These are phyloP conservation scores for Colletotrichum siamense DNA, from an alignment of 2,329 filamentous ascomycete species.

Conservation along the genomic window DNA sequence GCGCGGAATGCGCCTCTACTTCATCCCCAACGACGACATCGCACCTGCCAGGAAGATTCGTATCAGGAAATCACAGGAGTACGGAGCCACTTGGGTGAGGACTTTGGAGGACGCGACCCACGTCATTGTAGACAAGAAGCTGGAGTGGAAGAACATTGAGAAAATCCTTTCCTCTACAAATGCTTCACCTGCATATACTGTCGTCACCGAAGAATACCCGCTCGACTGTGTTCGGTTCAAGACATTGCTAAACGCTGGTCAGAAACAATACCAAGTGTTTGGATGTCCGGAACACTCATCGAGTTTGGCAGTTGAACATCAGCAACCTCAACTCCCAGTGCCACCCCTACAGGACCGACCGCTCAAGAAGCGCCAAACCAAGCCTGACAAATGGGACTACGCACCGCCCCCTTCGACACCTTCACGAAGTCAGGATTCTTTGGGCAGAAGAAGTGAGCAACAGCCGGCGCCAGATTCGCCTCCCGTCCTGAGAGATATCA, in stretches of 20 bases:
- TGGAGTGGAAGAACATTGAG: slow-evolving; percentile 70
- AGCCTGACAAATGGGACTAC: slow-evolving; percentile 43
- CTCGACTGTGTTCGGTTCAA: slow-evolving; percentile 70
- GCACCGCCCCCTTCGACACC: slow-evolving; percentile 43
- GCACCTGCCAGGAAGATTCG: slow-evolving; percentile 69
- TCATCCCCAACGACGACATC: slow-evolving; percentile 82
- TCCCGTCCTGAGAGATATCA: neutral
- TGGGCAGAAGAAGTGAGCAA: slow-evolving; percentile 20
- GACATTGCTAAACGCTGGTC: slow-evolving; percentile 61
- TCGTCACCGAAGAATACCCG: slow-evolving; percentile 75
- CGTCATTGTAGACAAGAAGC: slow-evolving; percentile 75
- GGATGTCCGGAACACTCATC: slow-evolving; percentile 46
- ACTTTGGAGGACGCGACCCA: slow-evolving; percentile 71
- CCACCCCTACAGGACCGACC: slow-evolving; percentile 34
- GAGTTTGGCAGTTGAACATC: neutral
- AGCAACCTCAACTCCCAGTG: slow-evolving; percentile 14
- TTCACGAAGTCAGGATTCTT: slow-evolving; percentile 37
- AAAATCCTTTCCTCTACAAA: slow-evolving; percentile 52
- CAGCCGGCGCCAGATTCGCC: neutral
- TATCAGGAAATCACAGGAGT: slow-evolving; percentile 76
- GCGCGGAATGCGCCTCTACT: slow-evolving; percentile 69
- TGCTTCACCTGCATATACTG: slow-evolving; percentile 33
- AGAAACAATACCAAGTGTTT: slow-evolving; percentile 63
- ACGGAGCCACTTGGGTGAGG: slow-evolving; percentile 75
- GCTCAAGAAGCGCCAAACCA: slow-evolving; percentile 51